These are phyloP conservation scores for Fusarium phyllophilum DNA, from an alignment of 2,329 filamentous ascomycete species.

Conservation along the genomic window DNA sequence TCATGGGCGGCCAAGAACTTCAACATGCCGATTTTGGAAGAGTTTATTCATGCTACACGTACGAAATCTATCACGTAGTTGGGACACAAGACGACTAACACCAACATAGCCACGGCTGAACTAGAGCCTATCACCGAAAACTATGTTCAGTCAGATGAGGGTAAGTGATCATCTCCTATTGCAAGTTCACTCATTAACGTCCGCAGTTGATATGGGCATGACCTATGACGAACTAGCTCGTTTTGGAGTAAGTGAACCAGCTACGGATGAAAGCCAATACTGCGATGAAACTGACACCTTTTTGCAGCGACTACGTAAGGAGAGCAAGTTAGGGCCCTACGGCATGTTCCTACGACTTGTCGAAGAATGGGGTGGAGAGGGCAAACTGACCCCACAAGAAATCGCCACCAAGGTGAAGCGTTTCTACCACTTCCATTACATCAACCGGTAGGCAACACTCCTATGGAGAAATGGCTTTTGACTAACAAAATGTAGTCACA, in stretches of 20 bases:
- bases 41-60: constrained; percentile 69
- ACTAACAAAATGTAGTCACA: not conserved
- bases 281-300: not conserved
- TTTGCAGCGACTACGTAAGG: constrained; percentile 49
- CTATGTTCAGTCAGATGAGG: constrained; percentile 24
- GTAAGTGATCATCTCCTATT: not conserved
- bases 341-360: constrained; percentile 53
- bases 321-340: constrained; percentile 55
- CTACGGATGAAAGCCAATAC: not conserved
- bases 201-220: constrained; percentile 54
- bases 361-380: constrained; percentile 50
- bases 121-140: constrained; percentile 54
- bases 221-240: constrained; percentile 54
- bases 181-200: not conserved
- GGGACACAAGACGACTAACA: not conserved
- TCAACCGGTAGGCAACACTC: not conserved
- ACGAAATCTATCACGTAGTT: constrained; percentile 41
- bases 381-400: constrained; percentile 50
- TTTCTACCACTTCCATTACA: constrained; percentile 51
- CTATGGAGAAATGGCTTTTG: not conserved
- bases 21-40: constrained; percentile 67
- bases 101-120: constrained; percentile 52
- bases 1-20: constrained; percentile 65
- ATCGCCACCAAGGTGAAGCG: constrained; percentile 41
- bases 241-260: constrained; percentile 45